Percentiles rank a stretch among this genome's conserved stretches.
Evolutionary conservation across 495 filamentous ascomycete species (phyloP).

Genomic region (Tricharina praecox): DNA sequence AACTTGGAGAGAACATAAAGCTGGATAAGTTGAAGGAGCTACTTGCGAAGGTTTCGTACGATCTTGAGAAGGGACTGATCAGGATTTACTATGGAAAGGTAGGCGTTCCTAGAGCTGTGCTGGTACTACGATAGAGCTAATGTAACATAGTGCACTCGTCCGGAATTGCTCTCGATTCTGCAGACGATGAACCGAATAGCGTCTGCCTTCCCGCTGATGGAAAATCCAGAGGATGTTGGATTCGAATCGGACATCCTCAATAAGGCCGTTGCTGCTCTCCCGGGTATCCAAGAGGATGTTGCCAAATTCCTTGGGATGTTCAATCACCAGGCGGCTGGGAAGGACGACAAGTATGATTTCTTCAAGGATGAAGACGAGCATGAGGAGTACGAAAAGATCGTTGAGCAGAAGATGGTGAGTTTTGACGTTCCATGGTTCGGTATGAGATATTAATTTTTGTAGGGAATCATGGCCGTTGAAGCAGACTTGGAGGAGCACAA

Average conservation of each 20-base stretch:
- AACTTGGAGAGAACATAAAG: constrained; percentile 43
- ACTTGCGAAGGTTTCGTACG: constrained; percentile 52
- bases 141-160: constrained; percentile 53
- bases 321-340: constrained; percentile 64
- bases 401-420: constrained; percentile 53
- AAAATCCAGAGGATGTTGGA: constrained; percentile 46
- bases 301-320: constrained; percentile 64
- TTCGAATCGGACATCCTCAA: constrained; percentile 58
- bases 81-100: constrained; percentile 89
- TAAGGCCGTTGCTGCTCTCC: constrained; percentile 57
- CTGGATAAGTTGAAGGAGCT: constrained; percentile 58
- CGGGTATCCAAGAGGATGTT: constrained; percentile 54
- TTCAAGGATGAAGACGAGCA: constrained; percentile 76
- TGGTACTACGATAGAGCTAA: not conserved
- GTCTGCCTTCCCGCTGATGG: constrained; percentile 51
- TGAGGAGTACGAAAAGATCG: constrained; percentile 47
- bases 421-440: not conserved
- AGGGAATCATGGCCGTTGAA: constrained; percentile 74
- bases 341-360: constrained; percentile 85
- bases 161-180: constrained; percentile 70
- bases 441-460: not conserved
- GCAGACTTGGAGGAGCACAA: constrained; percentile 68
- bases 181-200: constrained; percentile 73
- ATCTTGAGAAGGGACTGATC: constrained; percentile 83
- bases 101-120: not conserved